Evolutionary conservation across 2,329 filamentous ascomycete species (phyloP), one percentile per base, ranked within the genome.

Genomic region (Xylaria digitata): DNA sequence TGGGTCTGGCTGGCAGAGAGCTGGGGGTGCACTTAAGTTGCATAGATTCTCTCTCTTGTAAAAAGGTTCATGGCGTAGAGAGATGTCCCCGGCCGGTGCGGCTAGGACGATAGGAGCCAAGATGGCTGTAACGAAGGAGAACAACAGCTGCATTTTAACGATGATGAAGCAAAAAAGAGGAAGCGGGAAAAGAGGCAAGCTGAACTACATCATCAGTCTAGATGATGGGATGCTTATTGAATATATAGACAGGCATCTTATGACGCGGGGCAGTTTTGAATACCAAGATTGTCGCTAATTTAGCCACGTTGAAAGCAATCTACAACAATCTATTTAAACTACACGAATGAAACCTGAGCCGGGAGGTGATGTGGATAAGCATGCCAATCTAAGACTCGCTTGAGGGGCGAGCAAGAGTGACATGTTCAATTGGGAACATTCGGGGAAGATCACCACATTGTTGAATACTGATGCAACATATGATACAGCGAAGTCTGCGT

Each of bases 41-140:
- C 79, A 81, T 17, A 81, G 71, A 61, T 81, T 81, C 49, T 80
- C 79, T 52, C 79, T 71, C 68, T 74, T 76, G 48, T 57, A 37
- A 48, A 78, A 67, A 40, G 62, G 68, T 2, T 64, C 65, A 23
- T 71, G 63, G 49, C 69, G 64, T 23, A 52, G 32, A 23, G 62
- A 40, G 52, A 66, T 7, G n/a, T 50, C 58, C 19, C 43, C 53
- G 23, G 71, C 60, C 11, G 77, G 78, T 26, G 73, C 73, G 19
- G 76, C 76, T 34, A 76, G 61, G 67, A 67, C 63, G 52, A 71
- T 53, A 43, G 77, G 74, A 30, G 74, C 77, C 63, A 78, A 56
- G 59, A 74, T 50, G 68, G 69, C 70, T 53, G 68, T 68, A 53
- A 70, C 64, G 67, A 77, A 66, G 32, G 75, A 49, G 45, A 65